These are phyloP conservation scores for Setomelanomma holmii DNA, from an alignment of 2,329 filamentous ascomycete genomes.

Conservation along the genomic window DNA sequence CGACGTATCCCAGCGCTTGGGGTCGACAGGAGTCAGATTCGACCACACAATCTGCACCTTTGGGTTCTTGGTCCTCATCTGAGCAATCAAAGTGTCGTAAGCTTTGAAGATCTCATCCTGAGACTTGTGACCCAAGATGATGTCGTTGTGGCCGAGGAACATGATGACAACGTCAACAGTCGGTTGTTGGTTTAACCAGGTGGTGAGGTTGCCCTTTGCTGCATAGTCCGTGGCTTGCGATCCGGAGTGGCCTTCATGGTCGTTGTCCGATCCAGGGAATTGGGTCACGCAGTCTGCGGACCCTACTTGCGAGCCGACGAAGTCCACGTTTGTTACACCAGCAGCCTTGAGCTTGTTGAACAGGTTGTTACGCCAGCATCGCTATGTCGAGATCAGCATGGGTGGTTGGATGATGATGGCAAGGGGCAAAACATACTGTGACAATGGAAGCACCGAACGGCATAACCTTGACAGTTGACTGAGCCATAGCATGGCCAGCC, in stretches of 20 bases:
- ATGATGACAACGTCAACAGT: slow-evolving; percentile 55
- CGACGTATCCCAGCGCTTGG: slow-evolving; percentile 25
- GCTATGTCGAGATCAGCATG: slow-evolving; percentile 18
- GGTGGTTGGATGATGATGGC: slow-evolving; percentile 10
- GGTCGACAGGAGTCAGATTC: slow-evolving; percentile 36
- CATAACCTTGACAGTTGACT: slow-evolving; percentile 42
- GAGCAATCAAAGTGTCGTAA: slow-evolving; percentile 48
- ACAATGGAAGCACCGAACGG: slow-evolving; percentile 47
- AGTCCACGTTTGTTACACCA: slow-evolving; percentile 39
- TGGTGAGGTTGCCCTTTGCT: slow-evolving; percentile 46
- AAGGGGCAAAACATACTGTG: slow-evolving; percentile 23
- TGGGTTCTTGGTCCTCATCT: slow-evolving; percentile 53
- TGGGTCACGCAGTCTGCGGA: slow-evolving; percentile 3
- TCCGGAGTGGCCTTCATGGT: slow-evolving; percentile 56
- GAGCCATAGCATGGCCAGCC: slow-evolving; percentile 25
- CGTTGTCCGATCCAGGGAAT: slow-evolving; percentile 15
- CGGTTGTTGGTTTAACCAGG: slow-evolving; percentile 49
- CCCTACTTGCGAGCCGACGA: slow-evolving; percentile 41
- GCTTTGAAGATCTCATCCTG: slow-evolving; percentile 45
- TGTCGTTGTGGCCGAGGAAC: slow-evolving; percentile 56
- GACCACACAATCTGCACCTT: slow-evolving; percentile 51
- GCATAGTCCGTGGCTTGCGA: slow-evolving; percentile 51
- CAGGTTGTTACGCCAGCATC: slow-evolving; percentile 48
- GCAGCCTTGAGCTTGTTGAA: slow-evolving; percentile 34
- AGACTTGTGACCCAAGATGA: slow-evolving; percentile 45